phyloP scores from a whole-genome alignment of 2,329 filamentous ascomycete genomes.

The Polytolypa hystricis region DNA sequence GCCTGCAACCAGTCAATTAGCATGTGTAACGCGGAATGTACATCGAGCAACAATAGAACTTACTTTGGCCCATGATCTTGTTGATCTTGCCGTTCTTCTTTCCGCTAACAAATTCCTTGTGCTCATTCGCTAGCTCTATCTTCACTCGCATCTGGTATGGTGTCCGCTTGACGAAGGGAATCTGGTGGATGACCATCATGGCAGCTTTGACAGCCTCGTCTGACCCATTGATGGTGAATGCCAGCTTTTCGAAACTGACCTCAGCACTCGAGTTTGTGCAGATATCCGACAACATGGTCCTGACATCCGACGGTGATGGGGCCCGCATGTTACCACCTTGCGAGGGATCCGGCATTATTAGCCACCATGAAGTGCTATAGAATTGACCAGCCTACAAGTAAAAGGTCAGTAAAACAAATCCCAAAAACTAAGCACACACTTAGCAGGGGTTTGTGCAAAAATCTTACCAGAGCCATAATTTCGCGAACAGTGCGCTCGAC shows the following conservation, averaged over 20 bases:
- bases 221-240: constrained; percentile 87
- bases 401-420: background rate
- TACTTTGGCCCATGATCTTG: constrained; percentile 99
- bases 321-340: constrained; percentile 47
- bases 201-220: constrained; percentile 94
- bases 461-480: constrained; percentile 78
- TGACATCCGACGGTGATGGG: constrained; percentile 58
- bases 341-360: constrained; percentile 61
- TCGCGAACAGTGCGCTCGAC: constrained; percentile 92
- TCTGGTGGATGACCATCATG: constrained; percentile 85
- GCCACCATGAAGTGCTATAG: constrained; percentile 94
- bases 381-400: constrained; percentile 72
- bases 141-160: constrained; percentile 94
- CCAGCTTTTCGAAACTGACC: constrained; percentile 85
- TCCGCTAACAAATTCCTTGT: constrained; percentile 98
- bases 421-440: too few species aligned
- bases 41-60: too few species aligned
- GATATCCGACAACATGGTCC: constrained; percentile 87
- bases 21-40: too few species aligned
- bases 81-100: constrained; percentile 99
- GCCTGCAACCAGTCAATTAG: constrained; percentile 36
- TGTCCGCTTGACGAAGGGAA: constrained; percentile 75
- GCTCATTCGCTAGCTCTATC: constrained; percentile 96
- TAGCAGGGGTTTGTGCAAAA: background rate
- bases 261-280: constrained; percentile 94